phyloP scores from a whole-genome alignment of 179 eudicot genomes.

The Dionaea muscipula region DNA sequence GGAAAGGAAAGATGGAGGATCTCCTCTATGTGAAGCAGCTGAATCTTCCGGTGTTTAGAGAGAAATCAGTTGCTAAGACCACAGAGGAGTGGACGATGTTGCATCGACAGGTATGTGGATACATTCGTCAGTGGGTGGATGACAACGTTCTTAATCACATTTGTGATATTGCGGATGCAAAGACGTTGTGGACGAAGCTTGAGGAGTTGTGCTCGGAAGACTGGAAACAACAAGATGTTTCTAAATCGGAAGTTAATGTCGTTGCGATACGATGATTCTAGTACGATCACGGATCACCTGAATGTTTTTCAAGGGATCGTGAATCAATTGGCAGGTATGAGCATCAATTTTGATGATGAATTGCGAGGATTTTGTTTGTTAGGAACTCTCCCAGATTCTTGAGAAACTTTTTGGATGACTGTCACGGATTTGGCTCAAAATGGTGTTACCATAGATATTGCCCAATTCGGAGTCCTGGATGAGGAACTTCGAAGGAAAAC shows the following conservation, averaged over 20 bases:
- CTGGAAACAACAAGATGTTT: constrained; percentile 12
- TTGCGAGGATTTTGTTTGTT: too few relatives aligned
- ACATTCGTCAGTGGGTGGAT: not conserved
- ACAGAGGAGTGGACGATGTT: not conserved
- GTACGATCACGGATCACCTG: constrained; percentile 9
- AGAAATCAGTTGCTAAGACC: not conserved
- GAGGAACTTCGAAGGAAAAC: constrained; percentile 12
- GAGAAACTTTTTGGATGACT: constrained; percentile 16
- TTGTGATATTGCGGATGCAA: not conserved
- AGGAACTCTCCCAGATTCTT: constrained; percentile 10
- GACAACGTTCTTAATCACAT: not conserved
- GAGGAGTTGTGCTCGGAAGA: constrained; percentile 11
- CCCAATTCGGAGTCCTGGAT: constrained; percentile 9
- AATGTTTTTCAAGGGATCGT: constrained; percentile 9
- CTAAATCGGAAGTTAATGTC: constrained; percentile 7
- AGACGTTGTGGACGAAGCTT: not conserved
- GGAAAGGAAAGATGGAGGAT: constrained; percentile 13
- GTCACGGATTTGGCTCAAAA: constrained; percentile 12
- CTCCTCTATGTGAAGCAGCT: constrained; percentile 1
- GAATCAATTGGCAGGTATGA: constrained; percentile 5
- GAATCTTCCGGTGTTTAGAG: not conserved
- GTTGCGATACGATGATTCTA: constrained; percentile 9
- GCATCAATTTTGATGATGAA: too few relatives aligned
- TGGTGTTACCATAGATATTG: constrained; percentile 11
- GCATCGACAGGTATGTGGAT: not conserved